Percentiles rank a stretch among this genome's conserved stretches.
phyloP scores from a whole-genome alignment of 1,284 basidiomycete genomes.

The Gomphus sp. region DNA sequence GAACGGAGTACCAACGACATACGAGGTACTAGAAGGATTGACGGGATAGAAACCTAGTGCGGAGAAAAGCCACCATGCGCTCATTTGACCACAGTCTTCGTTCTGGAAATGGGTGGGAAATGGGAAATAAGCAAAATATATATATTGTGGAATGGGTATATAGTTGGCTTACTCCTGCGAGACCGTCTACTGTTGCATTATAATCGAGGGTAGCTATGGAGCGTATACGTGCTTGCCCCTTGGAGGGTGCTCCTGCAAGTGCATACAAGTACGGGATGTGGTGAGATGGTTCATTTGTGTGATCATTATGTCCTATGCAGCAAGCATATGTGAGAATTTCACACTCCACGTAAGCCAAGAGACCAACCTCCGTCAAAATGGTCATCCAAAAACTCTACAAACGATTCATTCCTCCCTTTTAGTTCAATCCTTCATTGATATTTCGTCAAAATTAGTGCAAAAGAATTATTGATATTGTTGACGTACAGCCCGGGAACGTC shows the following conservation, averaged over 20 bases:
- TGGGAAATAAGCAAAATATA: neutral
- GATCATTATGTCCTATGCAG: slow-evolving; percentile 64
- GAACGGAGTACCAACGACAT: slow-evolving; percentile 67
- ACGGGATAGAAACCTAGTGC: slow-evolving; percentile 84
- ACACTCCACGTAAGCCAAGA: neutral
- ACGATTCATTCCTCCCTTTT: slow-evolving; percentile 55
- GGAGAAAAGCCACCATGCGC: slow-evolving; percentile 79
- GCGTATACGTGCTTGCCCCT: slow-evolving; percentile 62
- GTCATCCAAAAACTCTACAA: slow-evolving; percentile 62
- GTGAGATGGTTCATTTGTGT: slow-evolving; percentile 79
- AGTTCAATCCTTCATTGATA: slow-evolving; percentile 29
- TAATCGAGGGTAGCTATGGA: slow-evolving; percentile 57
- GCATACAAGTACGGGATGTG: slow-evolving; percentile 80
- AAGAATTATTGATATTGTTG: neutral
- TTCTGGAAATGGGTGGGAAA: slow-evolving; percentile 36
- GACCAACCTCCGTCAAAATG: slow-evolving; percentile 60
- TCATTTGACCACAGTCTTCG: slow-evolving; percentile 87
- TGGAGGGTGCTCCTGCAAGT: slow-evolving; percentile 57
- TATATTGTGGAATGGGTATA: slow-evolving; percentile 16
- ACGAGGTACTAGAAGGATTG: slow-evolving; percentile 65
- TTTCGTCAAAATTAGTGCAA: neutral
- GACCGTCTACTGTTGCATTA: slow-evolving; percentile 55
- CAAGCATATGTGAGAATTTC: neutral
- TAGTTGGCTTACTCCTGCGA: slow-evolving; percentile 35
- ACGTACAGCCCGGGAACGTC: slow-evolving; percentile 47